These are phyloP conservation scores for Cercospora sp. DNA, from an alignment of 2,329 filamentous ascomycete genomes.

Conservation along the genomic window DNA sequence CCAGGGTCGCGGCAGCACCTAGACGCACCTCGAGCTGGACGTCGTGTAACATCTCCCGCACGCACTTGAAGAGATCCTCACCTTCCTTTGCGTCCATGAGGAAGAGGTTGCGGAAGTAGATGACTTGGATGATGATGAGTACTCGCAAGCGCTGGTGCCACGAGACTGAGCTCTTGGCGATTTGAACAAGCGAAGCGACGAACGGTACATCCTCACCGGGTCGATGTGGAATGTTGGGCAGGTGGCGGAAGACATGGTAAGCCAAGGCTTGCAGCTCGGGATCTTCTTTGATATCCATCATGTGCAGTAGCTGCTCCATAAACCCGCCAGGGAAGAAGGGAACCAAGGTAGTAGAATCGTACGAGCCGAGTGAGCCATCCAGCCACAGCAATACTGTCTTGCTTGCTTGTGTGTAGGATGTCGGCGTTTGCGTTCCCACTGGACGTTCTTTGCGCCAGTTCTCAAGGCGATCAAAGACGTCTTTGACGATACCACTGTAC, in stretches of 20 bases:
- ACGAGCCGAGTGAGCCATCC: constrained; percentile 83
- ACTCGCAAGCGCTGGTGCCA: constrained; percentile 97
- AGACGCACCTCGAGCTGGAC: constrained; percentile 90
- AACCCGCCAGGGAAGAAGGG: constrained; percentile 88
- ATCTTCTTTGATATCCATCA: constrained; percentile 99
- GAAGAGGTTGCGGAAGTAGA: constrained; percentile 96
- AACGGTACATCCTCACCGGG: constrained; percentile 82
- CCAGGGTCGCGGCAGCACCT: constrained; percentile 87
- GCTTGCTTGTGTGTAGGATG: constrained; percentile 89
- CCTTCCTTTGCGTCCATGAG: constrained; percentile 74
- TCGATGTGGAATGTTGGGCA: constrained; percentile 92
- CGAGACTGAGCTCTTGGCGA: constrained; percentile 78
- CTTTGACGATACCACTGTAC: constrained; percentile 69
- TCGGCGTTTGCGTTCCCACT: constrained; percentile 88
- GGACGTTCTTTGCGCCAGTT: constrained; percentile 81
- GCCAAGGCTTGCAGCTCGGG: constrained; percentile 91
- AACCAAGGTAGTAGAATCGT: constrained; percentile 88
- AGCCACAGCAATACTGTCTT: constrained; percentile 97
- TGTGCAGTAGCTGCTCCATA: constrained; percentile 90
- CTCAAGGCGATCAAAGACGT: constrained; percentile 78
- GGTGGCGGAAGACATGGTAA: constrained; percentile 93
- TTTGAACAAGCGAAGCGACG: constrained; percentile 80
- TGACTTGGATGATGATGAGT: constrained; percentile 96
- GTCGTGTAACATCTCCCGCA: constrained; percentile 94
- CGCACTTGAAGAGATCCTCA: constrained; percentile 79